phyloP scores from a whole-genome alignment of 352 stramenopile genomes.

The Phytophthora foliorum region DNA sequence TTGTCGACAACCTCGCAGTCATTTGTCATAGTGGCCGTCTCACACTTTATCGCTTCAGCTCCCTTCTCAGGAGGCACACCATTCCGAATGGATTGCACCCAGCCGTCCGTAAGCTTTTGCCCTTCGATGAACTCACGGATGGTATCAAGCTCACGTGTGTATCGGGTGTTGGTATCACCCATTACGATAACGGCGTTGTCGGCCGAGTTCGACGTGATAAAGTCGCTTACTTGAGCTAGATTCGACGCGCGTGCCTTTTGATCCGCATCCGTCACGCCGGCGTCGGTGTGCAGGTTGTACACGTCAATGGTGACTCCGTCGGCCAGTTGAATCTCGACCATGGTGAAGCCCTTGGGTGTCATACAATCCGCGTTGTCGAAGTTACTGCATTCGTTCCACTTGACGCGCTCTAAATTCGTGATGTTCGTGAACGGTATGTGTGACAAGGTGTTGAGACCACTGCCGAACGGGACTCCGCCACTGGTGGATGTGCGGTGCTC shows the following conservation, averaged over 20 bases:
- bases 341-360: conserved; percentile 59
- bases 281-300: conserved; percentile 61
- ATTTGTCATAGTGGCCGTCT: conserved; percentile 38
- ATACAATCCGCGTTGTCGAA: conserved; percentile 54
- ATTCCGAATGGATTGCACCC: conserved; percentile 44
- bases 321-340: conserved; percentile 47
- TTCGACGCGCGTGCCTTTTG: conserved; percentile 43
- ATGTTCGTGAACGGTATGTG: conserved; percentile 47
- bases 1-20: conserved; percentile 61
- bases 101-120: conserved; percentile 49
- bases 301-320: conserved; percentile 52
- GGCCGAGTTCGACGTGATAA: conserved; percentile 49
- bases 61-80: conserved; percentile 36
- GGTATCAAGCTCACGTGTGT: conserved; percentile 51
- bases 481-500: conserved; percentile 49
- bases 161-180: conserved; percentile 59
- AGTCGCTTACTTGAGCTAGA: conserved; percentile 50
- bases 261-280: conserved; percentile 40
- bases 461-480: conserved; percentile 49
- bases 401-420: conserved; percentile 45
- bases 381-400: conserved; percentile 53
- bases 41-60: conserved; percentile 42
- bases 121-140: conserved; percentile 36
- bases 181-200: conserved; percentile 54
- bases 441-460: conserved; percentile 52